phyloP scores from a whole-genome alignment of 2,329 filamentous ascomycete species.

The Fusarium sp. region DNA sequence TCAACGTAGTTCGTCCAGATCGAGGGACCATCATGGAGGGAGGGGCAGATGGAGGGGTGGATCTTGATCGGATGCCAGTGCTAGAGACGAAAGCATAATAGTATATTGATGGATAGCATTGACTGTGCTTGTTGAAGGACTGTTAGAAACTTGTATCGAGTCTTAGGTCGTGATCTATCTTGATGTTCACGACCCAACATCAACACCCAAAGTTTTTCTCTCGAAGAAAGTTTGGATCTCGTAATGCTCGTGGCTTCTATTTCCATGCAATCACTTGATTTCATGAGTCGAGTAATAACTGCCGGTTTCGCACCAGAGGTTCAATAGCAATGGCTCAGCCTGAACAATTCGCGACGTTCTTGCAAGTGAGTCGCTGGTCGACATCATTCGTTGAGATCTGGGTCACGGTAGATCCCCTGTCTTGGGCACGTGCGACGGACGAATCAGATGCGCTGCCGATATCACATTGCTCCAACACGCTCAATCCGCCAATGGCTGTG shows the following conservation, averaged over 20 bases:
- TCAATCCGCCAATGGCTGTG: slow-evolving; percentile 32
- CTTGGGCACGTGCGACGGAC: slow-evolving; percentile 13
- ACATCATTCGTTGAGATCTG: slow-evolving; percentile 30
- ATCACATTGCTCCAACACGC: slow-evolving; percentile 45
- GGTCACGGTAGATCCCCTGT: slow-evolving; percentile 35
- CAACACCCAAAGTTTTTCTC: too few species aligned
- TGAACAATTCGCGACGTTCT: slow-evolving; percentile 21
- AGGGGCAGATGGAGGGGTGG: slow-evolving; percentile 49
- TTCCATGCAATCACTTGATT: slow-evolving; percentile 31
- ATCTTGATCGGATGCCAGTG: slow-evolving; percentile 37
- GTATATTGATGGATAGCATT: slow-evolving; percentile 21
- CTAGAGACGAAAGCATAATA: slow-evolving; percentile 24
- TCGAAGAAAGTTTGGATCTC: background rate
- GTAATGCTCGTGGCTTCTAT: background rate
- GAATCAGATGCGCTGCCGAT: slow-evolving; percentile 44
- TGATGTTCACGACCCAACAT: background rate
- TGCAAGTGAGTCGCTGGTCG: slow-evolving; percentile 12
- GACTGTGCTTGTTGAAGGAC: background rate
- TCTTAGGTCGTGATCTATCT: too few species aligned
- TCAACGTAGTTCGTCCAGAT: slow-evolving; percentile 51
- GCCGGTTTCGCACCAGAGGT: slow-evolving; percentile 7
- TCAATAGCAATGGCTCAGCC: slow-evolving; percentile 22
- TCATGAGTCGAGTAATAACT: slow-evolving; percentile 3
- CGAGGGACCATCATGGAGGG: slow-evolving; percentile 41
- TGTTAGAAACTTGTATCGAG: background rate